phyloP scores from a whole-genome alignment of 1,284 basidiomycete genomes.

The Leccinum holopus region DNA sequence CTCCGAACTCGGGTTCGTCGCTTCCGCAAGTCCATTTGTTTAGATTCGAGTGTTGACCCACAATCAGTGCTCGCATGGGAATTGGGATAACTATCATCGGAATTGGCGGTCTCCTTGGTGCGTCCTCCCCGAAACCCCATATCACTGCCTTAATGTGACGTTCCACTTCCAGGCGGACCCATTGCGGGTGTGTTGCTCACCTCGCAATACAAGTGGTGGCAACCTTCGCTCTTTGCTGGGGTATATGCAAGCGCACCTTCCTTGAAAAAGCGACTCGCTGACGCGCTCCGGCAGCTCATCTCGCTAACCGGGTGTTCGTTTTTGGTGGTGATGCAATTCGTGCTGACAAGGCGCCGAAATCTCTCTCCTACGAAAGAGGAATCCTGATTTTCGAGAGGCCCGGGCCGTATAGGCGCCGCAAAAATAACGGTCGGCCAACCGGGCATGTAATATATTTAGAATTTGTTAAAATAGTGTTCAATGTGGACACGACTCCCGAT shows the following conservation, averaged over 20 bases:
- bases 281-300: neutral
- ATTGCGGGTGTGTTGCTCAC: constrained; percentile 29
- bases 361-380: neutral
- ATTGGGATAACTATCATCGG: constrained; percentile 12
- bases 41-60: neutral
- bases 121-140: neutral
- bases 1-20: constrained; percentile 31
- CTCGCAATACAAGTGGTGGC: constrained; percentile 32
- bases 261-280: neutral
- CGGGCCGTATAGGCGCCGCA: neutral
- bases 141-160: neutral
- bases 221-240: constrained; percentile 27
- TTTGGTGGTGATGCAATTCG: constrained; percentile 19
- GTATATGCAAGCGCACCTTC: constrained; percentile 11
- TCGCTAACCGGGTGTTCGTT: constrained; percentile 14
- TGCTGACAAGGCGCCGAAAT: constrained; percentile 8
- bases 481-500: neutral
- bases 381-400: neutral
- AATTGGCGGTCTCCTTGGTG: constrained; percentile 19
- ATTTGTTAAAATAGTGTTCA: neutral
- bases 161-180: constrained; percentile 22
- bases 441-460: neutral
- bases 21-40: neutral
- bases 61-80: constrained; percentile 28
- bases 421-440: neutral